Base-by-base conservation (phyloP, 2,329 filamentous ascomycete species). In the Phialocephala sp. region DNA sequence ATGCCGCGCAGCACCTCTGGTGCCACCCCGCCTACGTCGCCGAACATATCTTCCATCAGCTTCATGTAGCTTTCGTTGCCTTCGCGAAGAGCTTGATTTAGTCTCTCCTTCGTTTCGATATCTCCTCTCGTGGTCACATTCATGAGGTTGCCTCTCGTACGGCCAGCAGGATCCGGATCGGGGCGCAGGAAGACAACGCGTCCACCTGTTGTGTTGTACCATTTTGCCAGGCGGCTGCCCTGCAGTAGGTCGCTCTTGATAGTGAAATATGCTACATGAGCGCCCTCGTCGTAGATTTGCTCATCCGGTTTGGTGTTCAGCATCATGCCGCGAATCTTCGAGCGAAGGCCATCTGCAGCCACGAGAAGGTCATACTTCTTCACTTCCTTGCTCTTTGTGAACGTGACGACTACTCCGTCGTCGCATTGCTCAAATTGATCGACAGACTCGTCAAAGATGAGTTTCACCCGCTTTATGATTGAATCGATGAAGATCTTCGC, bases 321-420 rank as follows among this genome's bases (percentile, higher is more conserved):
- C 15, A 63, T 37, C 54, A 78, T 76, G 58, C 73, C 78, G 18
- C 85, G 78, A 0, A 80, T 81, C 27, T 77, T 79, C 0, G 85
- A 87, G 5, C 80, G 76, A 59, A 83, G 79, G 0, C 86, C 86
- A 66, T 88, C 86, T 4, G 85, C 84, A 4, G 81, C 84, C 39
- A 87, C 80, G 0, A 88, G 66, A 0, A 88, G 72, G 70, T 87
- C 85, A 59, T 79, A 88, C 32, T 27, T 55, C 0, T 68, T 71
- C 4, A 78, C 77, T 0, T 69, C 75, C 15, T 72, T 72, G 2
- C 82, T 83, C 61, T 83, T 77, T 0, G 76, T 76, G 61, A 87
- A 79, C 1, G 64, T 63, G 0, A 82, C 82, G 3, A 74, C 62
- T 0, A 84, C 79, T 0, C 68, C 66, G 0, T 76, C 71, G 1